Evolutionary conservation across 2,329 filamentous ascomycete genomes (phyloP), one percentile per base, ranked within the genome.

Genomic region (Monosporascus ibericus): DNA sequence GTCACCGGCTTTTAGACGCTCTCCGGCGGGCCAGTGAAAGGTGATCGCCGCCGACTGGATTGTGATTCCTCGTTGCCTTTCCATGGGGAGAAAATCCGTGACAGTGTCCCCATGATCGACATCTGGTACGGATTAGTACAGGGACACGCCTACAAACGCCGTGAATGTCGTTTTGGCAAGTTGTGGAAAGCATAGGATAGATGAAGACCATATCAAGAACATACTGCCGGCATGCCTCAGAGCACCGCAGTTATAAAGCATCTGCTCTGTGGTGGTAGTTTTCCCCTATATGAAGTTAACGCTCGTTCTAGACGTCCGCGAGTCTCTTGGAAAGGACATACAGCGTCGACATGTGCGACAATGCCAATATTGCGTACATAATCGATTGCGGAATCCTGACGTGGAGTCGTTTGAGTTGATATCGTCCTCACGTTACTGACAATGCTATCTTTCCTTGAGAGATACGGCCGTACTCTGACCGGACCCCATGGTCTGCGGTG

Each of bases 1-100:
- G 9, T 44, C 51, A 20, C 47, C 56, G 3, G 58, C 48, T 24
- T 48, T 48, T 25, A 69, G 69, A 51, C 73, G 63, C 36, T 74
- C 67, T 39, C 61, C 61, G 14, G 74, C 67, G 6, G 94, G 94
- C 94, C 94, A 99, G 57, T 87, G 80, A 68, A 97, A 96, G 2
- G 91, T 96, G 59, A 97, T 95, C 47, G 94, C 92, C 11, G 94
- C 94, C 2, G 92, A 97, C 68, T 97, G 94, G 55, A 99, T 97
- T 4, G 94, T 99, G 66, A 99, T 97, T 30, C 94, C 94, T 59
- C 94, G 81, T 60, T 91, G 86, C 64, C 92, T 81, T 69, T 99
- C 94, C 58, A 95, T 86, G 6, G 94, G 92, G 6, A 99, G 80
- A 61, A 97, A 99, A 71, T 99, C 94, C 3, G 94, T 99, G 7